phyloP scores from a whole-genome alignment of 257 asterid genomes.

The Petrea volubilis region DNA sequence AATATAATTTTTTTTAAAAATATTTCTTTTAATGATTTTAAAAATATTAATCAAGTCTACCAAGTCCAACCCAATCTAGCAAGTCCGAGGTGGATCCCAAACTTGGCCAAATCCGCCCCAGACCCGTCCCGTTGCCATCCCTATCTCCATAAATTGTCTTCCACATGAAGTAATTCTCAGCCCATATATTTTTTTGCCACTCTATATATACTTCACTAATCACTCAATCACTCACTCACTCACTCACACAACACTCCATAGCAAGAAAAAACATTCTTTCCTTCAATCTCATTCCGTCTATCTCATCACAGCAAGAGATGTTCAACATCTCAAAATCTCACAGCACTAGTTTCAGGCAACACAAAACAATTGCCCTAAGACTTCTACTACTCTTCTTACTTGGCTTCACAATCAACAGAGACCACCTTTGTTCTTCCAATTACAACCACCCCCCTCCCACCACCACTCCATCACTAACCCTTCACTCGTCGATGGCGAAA shows the following conservation, averaged over 20 bases:
- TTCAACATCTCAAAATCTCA: conserved; percentile 28
- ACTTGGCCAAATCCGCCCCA: too few species aligned
- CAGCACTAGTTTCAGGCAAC: conserved; percentile 31
- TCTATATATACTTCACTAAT: conserved; percentile 5
- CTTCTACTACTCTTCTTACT: conserved; percentile 38
- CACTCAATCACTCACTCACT: too few species aligned
- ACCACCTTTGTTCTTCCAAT: conserved; percentile 32
- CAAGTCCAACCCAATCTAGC: too few species aligned
- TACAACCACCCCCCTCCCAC: conserved; percentile 31
- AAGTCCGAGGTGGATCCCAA: too few species aligned
- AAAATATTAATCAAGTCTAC: too few species aligned
- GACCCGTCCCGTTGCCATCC: too few species aligned
- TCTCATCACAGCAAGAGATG: conserved; percentile 16
- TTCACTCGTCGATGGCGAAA: conserved; percentile 24
- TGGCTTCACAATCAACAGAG: conserved; percentile 43
- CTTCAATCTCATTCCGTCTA: neutral
- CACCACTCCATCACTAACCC: conserved; percentile 28
- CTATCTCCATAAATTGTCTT: conserved; percentile 46
- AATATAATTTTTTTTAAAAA: too few species aligned
- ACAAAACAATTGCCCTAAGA: conserved; percentile 37
- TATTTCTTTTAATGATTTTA: too few species aligned
- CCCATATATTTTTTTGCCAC: conserved; percentile 5
- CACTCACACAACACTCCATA: neutral
- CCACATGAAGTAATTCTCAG: conserved; percentile 1
- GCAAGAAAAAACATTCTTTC: neutral